Percentiles rank a stretch among this genome's conserved stretches.
Conservation (phyloP, 768 basidiomycete genomes). For the Kwoniella sp. region DNA sequence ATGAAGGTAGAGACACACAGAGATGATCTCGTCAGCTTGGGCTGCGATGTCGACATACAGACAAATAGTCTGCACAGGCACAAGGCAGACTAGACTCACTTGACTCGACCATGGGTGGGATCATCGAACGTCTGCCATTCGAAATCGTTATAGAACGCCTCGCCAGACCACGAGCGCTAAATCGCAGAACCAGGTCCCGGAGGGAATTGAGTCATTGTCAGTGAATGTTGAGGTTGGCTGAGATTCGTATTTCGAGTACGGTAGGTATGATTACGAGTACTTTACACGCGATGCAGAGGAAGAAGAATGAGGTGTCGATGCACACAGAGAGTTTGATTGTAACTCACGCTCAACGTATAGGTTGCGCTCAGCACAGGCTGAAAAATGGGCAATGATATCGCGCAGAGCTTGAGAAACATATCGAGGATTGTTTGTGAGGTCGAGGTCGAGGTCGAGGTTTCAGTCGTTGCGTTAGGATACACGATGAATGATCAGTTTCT, state of each 20-base stretch:
- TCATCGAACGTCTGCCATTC: conserved; percentile 21
- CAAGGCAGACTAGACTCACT: not conserved
- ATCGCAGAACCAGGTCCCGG: too few relatives aligned
- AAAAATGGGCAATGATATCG: conserved; percentile 4
- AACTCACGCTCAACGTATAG: conserved; percentile 13
- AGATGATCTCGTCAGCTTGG: conserved; percentile 1
- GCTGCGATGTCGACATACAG: not conserved
- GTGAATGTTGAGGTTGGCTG: too few relatives aligned
- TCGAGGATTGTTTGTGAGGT: too few relatives aligned
- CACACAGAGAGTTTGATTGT: too few relatives aligned
- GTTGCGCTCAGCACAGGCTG: conserved; percentile 8
- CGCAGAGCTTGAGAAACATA: not conserved
- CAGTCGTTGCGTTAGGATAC: not conserved
- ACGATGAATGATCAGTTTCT: not conserved
- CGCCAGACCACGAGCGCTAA: conserved; percentile 18
- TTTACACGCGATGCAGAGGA: too few relatives aligned
- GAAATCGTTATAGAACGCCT: conserved; percentile 23
- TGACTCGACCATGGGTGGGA: conserved; percentile 24
- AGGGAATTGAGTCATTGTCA: too few relatives aligned
- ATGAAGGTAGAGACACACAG: too few relatives aligned
- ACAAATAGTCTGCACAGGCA: not conserved
- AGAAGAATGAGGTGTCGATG: too few relatives aligned
- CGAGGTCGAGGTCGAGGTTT: not conserved
- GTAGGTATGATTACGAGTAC: too few relatives aligned
- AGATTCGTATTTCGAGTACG: too few relatives aligned